Evolutionary conservation across 1,139 yeast genomes (phyloP).

Genomic region (Magnusiomyces paraingens): DNA sequence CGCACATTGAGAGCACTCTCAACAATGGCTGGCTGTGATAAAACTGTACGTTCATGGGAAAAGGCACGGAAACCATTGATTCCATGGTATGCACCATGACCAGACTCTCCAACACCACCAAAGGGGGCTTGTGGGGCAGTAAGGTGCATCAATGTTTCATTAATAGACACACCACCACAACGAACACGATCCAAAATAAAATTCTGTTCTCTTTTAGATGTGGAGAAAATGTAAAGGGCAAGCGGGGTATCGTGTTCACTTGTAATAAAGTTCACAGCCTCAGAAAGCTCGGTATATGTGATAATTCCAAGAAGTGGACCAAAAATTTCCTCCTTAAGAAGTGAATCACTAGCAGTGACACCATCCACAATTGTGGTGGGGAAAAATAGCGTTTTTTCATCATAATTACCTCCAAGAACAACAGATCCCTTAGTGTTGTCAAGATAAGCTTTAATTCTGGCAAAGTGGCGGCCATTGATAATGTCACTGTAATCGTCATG

Average conservation of each 20-base stretch:
- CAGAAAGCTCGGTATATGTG: conserved; percentile 44
- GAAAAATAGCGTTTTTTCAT: conserved; percentile 43
- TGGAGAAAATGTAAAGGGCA: conserved; percentile 71
- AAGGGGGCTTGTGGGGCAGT: conserved; percentile 72
- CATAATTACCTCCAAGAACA: conserved; percentile 48
- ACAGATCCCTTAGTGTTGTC: conserved; percentile 52
- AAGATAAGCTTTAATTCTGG: conserved; percentile 44
- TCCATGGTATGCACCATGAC: conserved; percentile 70
- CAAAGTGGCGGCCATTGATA: conserved; percentile 53
- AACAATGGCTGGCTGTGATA: conserved; percentile 46
- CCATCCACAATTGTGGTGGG: conserved; percentile 70
- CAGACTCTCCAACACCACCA: conserved; percentile 88
- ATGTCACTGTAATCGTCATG: conserved; percentile 50
- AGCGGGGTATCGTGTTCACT: conserved; percentile 74
- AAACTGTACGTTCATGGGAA: conserved; percentile 65
- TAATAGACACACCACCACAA: conserved; percentile 68
- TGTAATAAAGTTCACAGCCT: conserved; percentile 45
- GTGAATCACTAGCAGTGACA: conserved; percentile 57
- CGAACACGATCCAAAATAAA: conserved; percentile 50
- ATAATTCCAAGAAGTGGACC: conserved; percentile 82
- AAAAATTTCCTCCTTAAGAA: conserved; percentile 74
- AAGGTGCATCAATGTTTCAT: conserved; percentile 70
- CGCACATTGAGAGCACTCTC: conserved; percentile 7
- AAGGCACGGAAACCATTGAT: conserved; percentile 62
- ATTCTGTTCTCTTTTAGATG: conserved; percentile 46